A percentile compares a stretch with the other conserved stretches of the same genome.
These are phyloP conservation scores for Leccinum subtestaceum DNA, from an alignment of 768 basidiomycete genomes.

Conservation along the genomic window DNA sequence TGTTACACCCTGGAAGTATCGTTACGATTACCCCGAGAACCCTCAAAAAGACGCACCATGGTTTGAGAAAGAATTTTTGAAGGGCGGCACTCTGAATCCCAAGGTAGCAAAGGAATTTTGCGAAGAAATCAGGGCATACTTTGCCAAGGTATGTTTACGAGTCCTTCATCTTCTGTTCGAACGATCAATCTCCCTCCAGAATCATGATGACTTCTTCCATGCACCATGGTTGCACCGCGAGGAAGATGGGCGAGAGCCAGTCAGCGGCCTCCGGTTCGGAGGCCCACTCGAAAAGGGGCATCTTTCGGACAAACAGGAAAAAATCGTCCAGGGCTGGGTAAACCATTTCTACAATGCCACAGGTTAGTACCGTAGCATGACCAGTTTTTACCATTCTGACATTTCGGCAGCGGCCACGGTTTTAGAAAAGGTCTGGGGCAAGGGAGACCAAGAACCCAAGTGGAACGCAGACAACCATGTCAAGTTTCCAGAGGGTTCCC, in stretches of 20 bases:
- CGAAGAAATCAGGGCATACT: background rate
- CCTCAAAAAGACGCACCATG: background rate
- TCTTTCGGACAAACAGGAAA: background rate
- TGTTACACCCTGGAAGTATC: background rate
- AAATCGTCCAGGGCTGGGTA: background rate
- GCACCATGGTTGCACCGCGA: conserved; percentile 2
- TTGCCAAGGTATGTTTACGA: background rate
- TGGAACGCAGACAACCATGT: background rate
- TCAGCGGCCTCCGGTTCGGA: background rate
- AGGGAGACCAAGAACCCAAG: background rate
- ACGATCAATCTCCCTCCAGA: background rate
- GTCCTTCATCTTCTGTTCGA: background rate
- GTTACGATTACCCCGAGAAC: background rate
- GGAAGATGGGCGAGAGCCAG: background rate
- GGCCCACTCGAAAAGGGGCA: background rate
- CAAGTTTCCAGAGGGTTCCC: background rate
- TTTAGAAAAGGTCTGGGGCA: background rate
- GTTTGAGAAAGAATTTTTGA: background rate
- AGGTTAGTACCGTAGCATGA: background rate
- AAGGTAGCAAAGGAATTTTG: background rate
- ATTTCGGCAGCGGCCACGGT: background rate
- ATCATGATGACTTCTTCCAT: background rate
- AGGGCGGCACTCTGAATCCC: background rate
- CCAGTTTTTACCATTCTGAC: background rate
- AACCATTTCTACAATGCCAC: background rate